phyloP scores from a whole-genome alignment of 805 yeast species.

The Sugiyamaella chiloensis region DNA sequence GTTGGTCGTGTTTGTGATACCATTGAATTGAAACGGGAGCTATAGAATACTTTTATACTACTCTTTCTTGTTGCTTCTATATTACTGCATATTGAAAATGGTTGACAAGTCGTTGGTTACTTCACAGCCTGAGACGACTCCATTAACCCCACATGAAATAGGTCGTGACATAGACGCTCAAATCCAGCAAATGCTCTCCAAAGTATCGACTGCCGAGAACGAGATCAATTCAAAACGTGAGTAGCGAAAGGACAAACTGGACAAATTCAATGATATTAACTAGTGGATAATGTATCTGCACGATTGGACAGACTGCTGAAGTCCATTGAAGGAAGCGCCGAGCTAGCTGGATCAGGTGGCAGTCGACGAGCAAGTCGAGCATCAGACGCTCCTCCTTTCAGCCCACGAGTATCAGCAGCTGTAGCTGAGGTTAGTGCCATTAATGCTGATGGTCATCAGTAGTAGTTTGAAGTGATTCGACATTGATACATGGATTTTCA shows the following conservation, averaged over 20 bases:
- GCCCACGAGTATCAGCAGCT: neutral
- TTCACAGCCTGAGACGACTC: too few species aligned
- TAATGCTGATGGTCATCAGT: neutral
- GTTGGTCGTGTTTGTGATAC: too few species aligned
- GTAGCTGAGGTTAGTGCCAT: neutral
- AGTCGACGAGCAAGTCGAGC: neutral
- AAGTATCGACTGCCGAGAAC: conserved; percentile 6
- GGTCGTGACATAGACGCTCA: conserved; percentile 16
- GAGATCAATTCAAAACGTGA: conserved; percentile 11
- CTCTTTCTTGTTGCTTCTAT: too few species aligned
- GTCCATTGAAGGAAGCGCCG: neutral
- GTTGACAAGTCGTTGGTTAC: too few species aligned
- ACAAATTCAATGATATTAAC: too few species aligned
- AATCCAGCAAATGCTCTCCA: conserved; percentile 7
- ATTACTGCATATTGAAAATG: too few species aligned
- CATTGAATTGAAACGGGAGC: too few species aligned
- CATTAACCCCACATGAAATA: conserved; percentile 12
- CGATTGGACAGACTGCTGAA: neutral
- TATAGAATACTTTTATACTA: too few species aligned
- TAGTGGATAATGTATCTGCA: neutral
- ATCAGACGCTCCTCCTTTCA: neutral
- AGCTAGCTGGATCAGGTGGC: too few species aligned
- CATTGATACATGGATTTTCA: too few species aligned
- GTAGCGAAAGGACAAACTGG: neutral
- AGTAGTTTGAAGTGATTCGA: too few species aligned